Evolutionary conservation across 2,329 filamentous ascomycete species (phyloP).

Genomic region (Trichoderma semiorbis): DNA sequence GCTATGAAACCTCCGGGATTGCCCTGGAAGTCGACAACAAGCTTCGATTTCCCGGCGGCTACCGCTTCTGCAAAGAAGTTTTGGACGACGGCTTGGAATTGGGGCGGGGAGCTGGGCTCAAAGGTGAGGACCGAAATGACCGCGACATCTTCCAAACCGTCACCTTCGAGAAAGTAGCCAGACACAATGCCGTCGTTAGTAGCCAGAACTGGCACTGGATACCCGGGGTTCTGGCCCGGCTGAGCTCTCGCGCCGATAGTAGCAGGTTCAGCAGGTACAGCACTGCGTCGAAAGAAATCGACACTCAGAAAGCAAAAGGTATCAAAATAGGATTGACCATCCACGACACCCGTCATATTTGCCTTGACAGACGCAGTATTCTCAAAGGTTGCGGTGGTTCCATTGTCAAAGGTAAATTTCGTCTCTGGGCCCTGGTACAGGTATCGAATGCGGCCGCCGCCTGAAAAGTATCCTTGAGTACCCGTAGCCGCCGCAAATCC

Average conservation of each 20-base stretch:
- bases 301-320: conserved; percentile 31
- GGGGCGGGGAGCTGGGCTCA: conserved; percentile 25
- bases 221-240: conserved; percentile 18
- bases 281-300: background rate
- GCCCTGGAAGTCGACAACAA: conserved; percentile 43
- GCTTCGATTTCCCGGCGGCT: conserved; percentile 53
- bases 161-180: conserved; percentile 36
- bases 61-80: conserved; percentile 36
- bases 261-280: background rate
- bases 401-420: conserved; percentile 37
- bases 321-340: conserved; percentile 33
- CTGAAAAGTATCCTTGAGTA: conserved; percentile 30
- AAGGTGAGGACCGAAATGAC: conserved; percentile 29
- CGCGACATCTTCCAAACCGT: conserved; percentile 34
- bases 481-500: conserved; percentile 21
- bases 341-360: conserved; percentile 29
- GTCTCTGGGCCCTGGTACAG: conserved; percentile 33
- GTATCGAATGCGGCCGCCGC: conserved; percentile 28
- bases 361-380: conserved; percentile 32
- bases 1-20: conserved; percentile 59
- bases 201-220: conserved; percentile 32
- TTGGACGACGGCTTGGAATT: conserved; percentile 35
- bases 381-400: conserved; percentile 29
- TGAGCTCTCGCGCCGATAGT: background rate
- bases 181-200: conserved; percentile 21